These are phyloP conservation scores for Arthrobotrys musiformis DNA, from an alignment of 2,329 filamentous ascomycete genomes.

Conservation along the genomic window DNA sequence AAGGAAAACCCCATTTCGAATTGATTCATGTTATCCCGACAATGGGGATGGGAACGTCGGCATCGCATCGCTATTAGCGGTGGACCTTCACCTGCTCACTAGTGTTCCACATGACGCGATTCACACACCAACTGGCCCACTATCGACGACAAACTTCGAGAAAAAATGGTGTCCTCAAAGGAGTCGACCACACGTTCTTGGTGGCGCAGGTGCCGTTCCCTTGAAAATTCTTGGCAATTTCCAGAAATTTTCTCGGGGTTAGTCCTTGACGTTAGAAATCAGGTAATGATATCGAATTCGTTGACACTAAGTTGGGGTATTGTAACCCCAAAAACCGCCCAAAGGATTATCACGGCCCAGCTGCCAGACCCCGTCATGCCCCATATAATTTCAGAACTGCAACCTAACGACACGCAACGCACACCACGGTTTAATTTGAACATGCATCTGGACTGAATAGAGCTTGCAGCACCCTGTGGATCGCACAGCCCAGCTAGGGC, in stretches of 20 bases:
- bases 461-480: slow-evolving; percentile 39
- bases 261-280: slow-evolving; percentile 16
- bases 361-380: too few relatives aligned
- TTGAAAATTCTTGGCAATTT: slow-evolving; percentile 42
- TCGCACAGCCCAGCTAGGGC: slow-evolving; percentile 45
- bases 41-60: slow-evolving; percentile 43
- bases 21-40: slow-evolving; percentile 51
- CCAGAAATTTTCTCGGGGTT: slow-evolving; percentile 35
- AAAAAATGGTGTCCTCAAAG: slow-evolving; percentile 1
- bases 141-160: slow-evolving; percentile 17
- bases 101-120: slow-evolving; percentile 56
- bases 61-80: slow-evolving; percentile 32
- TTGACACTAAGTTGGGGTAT: not conserved
- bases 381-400: slow-evolving; percentile 3
- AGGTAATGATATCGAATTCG: slow-evolving; percentile 49
- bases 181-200: slow-evolving; percentile 42
- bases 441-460: slow-evolving; percentile 5
- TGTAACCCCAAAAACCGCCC: not conserved
- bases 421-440: slow-evolving; percentile 3
- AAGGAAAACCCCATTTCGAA: slow-evolving; percentile 10
- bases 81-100: slow-evolving; percentile 8
- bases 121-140: slow-evolving; percentile 22
- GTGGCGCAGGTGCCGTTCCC: slow-evolving; percentile 44
- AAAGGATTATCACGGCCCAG: slow-evolving; percentile 31
- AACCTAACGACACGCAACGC: slow-evolving; percentile 46